phyloP scores from a whole-genome alignment of 768 basidiomycete genomes.

The Russula compacta region DNA sequence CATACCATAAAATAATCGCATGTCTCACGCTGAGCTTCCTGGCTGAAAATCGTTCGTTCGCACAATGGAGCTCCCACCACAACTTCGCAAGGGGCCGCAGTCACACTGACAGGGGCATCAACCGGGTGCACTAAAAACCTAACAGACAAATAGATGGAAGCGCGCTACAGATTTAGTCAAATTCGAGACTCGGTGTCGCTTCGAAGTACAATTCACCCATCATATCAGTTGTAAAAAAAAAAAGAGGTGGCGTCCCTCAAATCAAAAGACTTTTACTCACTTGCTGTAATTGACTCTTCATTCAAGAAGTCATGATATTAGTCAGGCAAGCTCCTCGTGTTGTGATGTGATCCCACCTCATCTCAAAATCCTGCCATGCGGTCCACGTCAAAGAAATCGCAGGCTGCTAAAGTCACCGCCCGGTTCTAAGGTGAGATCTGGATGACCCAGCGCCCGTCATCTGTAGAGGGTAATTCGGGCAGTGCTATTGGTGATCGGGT shows the following conservation, averaged over 20 bases:
- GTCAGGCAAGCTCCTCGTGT: neutral
- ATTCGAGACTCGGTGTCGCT: neutral
- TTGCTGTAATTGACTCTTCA: neutral
- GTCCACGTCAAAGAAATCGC: no score
- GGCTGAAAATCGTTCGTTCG: no score
- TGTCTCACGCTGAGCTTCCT: no score
- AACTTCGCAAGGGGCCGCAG: neutral
- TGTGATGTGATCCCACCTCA: constrained; percentile 14
- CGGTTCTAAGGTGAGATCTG: constrained; percentile 32
- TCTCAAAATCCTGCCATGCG: constrained; percentile 13
- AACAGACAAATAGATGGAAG: no score
- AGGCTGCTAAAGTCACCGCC: constrained; percentile 19
- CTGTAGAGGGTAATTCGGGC: constrained; percentile 34
- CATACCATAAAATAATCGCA: no score
- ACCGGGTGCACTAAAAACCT: neutral
- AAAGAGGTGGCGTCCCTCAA: no score
- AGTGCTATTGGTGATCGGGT: constrained; percentile 29
- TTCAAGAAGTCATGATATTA: neutral
- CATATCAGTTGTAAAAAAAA: no score
- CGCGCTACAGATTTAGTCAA: neutral
- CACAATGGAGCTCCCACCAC: no score
- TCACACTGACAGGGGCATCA: neutral
- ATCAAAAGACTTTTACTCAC: neutral
- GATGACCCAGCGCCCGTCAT: constrained; percentile 28
- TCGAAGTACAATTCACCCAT: no score